Base-by-base conservation (phyloP, 352 stramenopile genomes). In the Phytopythium ostracodes region DNA sequence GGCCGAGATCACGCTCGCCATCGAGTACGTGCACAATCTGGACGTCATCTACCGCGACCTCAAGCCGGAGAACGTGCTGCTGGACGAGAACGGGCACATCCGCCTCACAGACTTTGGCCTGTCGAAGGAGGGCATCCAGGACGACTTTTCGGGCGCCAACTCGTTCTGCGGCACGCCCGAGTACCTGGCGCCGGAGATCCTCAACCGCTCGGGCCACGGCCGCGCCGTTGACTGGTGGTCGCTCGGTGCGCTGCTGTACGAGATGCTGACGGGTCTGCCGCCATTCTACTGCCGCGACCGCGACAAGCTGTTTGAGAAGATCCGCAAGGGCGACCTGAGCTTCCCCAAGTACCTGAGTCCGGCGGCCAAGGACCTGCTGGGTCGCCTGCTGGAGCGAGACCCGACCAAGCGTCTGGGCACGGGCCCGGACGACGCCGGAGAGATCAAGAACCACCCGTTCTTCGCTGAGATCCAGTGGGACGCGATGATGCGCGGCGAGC, bases 161-260 rank as follows among this genome's bases (percentile, higher is more conserved):
- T 98, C 92, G 53, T 99, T 99, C 71, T 98, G 94, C 64, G 97
- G 97, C 51, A 99, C 96, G 46, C 96, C 96, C 20, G 96, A 99
- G 78, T 99, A 99, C 76, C 81, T 99, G n/a, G 96, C 97, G n/a
- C 97, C 97, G 10, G 97, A 99, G 88, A 99, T 99, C 74, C 77
- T 99, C 15, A 98, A 98, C 76, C 84, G 97, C 36, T 89, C 84
- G 27, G 97, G 97, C 46, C 97, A 99, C 70, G 97, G 97, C 29
- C 88, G 94, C 49, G 97, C 97, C 1, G 97, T 99, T 20, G 97
- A 99, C 75, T 99, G 96, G 96, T 99, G 97, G 97, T 97, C 85
- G 20, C 85, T 98, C 5, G 93, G 92, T 20, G 91, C 92, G 15
- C 67, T 98, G 22, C 71, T 92, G 4, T 94, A 90, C 63, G 84